Evolutionary conservation across 306 rosid species (phyloP).

Genomic region (Lablab purpureus): DNA sequence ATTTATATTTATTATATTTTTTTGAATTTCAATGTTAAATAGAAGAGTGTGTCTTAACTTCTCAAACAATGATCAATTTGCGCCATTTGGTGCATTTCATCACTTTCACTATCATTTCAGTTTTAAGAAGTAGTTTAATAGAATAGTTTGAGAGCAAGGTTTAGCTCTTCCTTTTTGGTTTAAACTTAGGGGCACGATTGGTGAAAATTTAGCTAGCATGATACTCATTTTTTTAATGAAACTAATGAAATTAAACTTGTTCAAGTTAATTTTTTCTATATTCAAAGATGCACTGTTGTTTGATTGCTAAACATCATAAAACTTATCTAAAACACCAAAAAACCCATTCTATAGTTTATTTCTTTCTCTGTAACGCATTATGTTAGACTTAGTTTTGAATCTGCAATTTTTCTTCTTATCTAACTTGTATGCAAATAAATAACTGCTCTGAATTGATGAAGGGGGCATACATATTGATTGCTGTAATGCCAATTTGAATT

Average conservation of each 20-base stretch:
- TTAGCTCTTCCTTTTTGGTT: not conserved
- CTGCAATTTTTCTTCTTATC: conserved; percentile 13
- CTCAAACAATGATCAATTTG: not conserved
- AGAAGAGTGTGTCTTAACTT: conserved; percentile 25
- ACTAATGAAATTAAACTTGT: conserved; percentile 17
- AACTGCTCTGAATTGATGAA: conserved; percentile 12
- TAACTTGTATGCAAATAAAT: not conserved
- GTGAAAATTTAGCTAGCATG: conserved; percentile 22
- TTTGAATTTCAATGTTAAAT: not conserved
- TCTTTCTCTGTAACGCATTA: not conserved
- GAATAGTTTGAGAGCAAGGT: conserved; percentile 8
- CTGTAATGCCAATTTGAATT: conserved; percentile 11
- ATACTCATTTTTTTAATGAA: not conserved
- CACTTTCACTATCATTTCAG: conserved; percentile 1
- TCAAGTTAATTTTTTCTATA: not conserved
- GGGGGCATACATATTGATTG: conserved; percentile 22
- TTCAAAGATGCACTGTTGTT: conserved; percentile 4
- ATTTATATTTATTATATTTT: conserved; percentile 11
- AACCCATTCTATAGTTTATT: not conserved
- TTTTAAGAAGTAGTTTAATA: conserved; percentile 22
- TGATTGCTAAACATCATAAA: not conserved
- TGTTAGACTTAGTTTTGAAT: conserved; percentile 29
- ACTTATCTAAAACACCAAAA: conserved; percentile 12
- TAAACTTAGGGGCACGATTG: conserved; percentile 1
- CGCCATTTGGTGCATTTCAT: conserved; percentile 22